Percentiles rank a stretch among this genome's conserved stretches.
These are phyloP conservation scores for Cytospora mali DNA, from an alignment of 2,329 filamentous ascomycete genomes.

Conservation along the genomic window DNA sequence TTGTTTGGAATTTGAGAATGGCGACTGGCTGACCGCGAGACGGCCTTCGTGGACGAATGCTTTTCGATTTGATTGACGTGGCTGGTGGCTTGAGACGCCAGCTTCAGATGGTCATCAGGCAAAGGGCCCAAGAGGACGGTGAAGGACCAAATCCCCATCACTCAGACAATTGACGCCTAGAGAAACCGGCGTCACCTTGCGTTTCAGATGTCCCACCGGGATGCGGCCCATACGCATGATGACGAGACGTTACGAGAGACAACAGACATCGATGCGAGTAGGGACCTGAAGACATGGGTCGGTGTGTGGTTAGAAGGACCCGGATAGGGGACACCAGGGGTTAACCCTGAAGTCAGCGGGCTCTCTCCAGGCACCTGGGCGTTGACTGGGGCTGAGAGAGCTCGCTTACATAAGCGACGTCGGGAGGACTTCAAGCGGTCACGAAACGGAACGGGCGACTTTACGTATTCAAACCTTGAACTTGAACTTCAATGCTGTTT, in stretches of 20 bases:
- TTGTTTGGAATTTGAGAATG: neutral
- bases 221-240: constrained; percentile 10
- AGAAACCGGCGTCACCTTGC: constrained; percentile 5
- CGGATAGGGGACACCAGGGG: too few relatives aligned
- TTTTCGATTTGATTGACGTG: constrained; percentile 4
- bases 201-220: constrained; percentile 4
- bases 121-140: neutral
- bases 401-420: neutral
- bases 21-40: neutral
- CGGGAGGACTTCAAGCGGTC: neutral
- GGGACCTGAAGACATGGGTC: neutral
- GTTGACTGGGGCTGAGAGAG: too few relatives aligned
- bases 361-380: too few relatives aligned
- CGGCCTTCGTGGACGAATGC: neutral
- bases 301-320: too few relatives aligned
- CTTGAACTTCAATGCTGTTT: neutral
- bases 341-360: too few relatives aligned
- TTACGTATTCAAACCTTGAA: neutral
- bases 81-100: neutral
- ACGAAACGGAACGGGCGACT: too few relatives aligned
- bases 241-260: neutral
- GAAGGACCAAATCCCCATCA: neutral
- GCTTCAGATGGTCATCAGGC: neutral
- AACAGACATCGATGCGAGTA: neutral
- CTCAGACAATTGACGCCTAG: neutral